These are phyloP conservation scores for Priceomyces carsonii DNA, from an alignment of 805 yeast species.

Conservation along the genomic window DNA sequence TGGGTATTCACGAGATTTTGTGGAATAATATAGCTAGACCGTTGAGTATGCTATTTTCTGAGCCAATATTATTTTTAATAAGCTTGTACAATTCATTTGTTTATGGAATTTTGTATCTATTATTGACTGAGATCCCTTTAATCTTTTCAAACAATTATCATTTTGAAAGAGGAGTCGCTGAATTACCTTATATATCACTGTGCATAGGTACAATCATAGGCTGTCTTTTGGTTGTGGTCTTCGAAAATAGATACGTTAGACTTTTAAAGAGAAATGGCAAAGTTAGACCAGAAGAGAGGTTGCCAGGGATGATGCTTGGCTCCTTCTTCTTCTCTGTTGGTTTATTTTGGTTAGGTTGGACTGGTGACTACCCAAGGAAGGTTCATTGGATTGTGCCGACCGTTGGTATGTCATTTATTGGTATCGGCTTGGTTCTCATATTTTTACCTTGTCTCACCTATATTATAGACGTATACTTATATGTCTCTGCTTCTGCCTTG, in stretches of 20 bases:
- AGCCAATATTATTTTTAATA: slow-evolving; percentile 44
- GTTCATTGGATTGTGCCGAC: slow-evolving; percentile 4
- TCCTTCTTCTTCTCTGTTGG: neutral
- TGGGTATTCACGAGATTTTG: slow-evolving; percentile 30
- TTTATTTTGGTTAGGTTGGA: slow-evolving; percentile 6
- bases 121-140: slow-evolving; percentile 45
- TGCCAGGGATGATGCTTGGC: neutral
- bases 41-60: slow-evolving; percentile 29
- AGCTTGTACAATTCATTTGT: slow-evolving; percentile 50
- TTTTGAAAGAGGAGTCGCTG: slow-evolving; percentile 60
- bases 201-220: slow-evolving; percentile 68
- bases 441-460: neutral
- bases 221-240: slow-evolving; percentile 49
- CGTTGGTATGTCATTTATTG: neutral
- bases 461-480: neutral
- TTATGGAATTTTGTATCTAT: slow-evolving; percentile 47
- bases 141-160: slow-evolving; percentile 58
- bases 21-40: slow-evolving; percentile 40
- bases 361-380: neutral
- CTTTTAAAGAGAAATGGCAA: slow-evolving; percentile 31
- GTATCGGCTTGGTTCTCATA: neutral
- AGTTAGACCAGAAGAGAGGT: slow-evolving; percentile 2
- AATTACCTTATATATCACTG: slow-evolving; percentile 78
- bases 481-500: neutral
- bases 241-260: slow-evolving; percentile 54